Evolutionary conservation across 805 yeast species (phyloP).

Genomic region (Starmera pachycereana): DNA sequence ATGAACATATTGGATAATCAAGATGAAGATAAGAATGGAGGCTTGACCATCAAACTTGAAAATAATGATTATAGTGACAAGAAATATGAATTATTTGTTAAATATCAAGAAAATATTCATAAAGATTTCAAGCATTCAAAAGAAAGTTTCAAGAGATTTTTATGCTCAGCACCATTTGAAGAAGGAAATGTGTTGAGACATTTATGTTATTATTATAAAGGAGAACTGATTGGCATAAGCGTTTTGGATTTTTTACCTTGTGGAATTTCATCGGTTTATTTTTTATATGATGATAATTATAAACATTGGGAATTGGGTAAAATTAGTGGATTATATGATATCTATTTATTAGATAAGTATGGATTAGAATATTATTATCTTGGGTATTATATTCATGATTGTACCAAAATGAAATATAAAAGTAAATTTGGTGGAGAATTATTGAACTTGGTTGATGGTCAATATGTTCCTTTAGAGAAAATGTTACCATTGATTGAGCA

Average conservation of each 20-base stretch:
- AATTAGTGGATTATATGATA: slow-evolving; percentile 63
- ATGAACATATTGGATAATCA: slow-evolving; percentile 25
- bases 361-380: slow-evolving; percentile 48
- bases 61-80: slow-evolving; percentile 41
- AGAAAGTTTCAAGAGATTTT: slow-evolving; percentile 47
- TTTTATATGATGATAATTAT: slow-evolving; percentile 80
- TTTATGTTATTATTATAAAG: slow-evolving; percentile 64
- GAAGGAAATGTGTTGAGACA: slow-evolving; percentile 51
- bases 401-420: slow-evolving; percentile 78
- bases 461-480: too few relatives aligned
- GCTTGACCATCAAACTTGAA: slow-evolving; percentile 37
- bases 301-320: slow-evolving; percentile 67
- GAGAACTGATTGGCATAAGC: slow-evolving; percentile 58
- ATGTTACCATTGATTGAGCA: too few relatives aligned
- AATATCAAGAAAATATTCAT: slow-evolving; percentile 67
- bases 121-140: slow-evolving; percentile 42
- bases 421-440: slow-evolving; percentile 69
- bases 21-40: slow-evolving; percentile 11
- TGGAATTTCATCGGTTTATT: slow-evolving; percentile 75
- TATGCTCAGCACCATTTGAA: slow-evolving; percentile 60
- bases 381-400: slow-evolving; percentile 74
- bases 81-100: slow-evolving; percentile 51
- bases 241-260: slow-evolving; percentile 70
- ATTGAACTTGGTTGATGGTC: slow-evolving; percentile 37
- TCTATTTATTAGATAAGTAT: slow-evolving; percentile 39